These are phyloP conservation scores for Austroboletus novae-zelandiae DNA, from an alignment of 1,284 basidiomycete genomes.

Conservation along the genomic window DNA sequence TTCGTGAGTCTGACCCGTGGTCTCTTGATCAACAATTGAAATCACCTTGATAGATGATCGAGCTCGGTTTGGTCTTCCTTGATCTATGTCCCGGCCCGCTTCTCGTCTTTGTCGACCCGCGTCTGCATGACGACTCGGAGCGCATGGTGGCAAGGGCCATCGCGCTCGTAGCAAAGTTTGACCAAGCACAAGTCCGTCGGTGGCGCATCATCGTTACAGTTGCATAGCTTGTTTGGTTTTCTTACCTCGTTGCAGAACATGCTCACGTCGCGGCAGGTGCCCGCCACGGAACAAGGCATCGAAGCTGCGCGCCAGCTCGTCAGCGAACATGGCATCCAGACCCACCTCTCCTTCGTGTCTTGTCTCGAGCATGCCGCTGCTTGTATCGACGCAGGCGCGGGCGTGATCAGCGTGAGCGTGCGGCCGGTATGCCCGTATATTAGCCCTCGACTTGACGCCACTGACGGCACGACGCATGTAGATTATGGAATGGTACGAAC, in stretches of 20 bases:
- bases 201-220: constrained; percentile 52
- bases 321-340: constrained; percentile 39
- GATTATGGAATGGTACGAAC: constrained; percentile 45
- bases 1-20: constrained; percentile 20
- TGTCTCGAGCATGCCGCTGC: constrained; percentile 50
- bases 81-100: constrained; percentile 46
- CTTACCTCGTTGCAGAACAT: background rate
- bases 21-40: background rate
- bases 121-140: constrained; percentile 31
- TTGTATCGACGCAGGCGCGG: constrained; percentile 51
- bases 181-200: constrained; percentile 37
- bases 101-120: constrained; percentile 52
- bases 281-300: constrained; percentile 55
- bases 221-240: constrained; percentile 2
- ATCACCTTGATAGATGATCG: constrained; percentile 42
- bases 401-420: constrained; percentile 49
- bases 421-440: constrained; percentile 39
- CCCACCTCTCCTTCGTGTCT: constrained; percentile 50
- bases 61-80: constrained; percentile 45
- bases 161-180: constrained; percentile 41
- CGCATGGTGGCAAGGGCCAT: constrained; percentile 44
- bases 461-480: constrained; percentile 15
- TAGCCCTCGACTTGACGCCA: background rate
- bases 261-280: constrained; percentile 40
- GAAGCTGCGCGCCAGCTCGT: constrained; percentile 44